phyloP scores from a whole-genome alignment of 306 rosid genomes.

The Trifolium subterraneum region DNA sequence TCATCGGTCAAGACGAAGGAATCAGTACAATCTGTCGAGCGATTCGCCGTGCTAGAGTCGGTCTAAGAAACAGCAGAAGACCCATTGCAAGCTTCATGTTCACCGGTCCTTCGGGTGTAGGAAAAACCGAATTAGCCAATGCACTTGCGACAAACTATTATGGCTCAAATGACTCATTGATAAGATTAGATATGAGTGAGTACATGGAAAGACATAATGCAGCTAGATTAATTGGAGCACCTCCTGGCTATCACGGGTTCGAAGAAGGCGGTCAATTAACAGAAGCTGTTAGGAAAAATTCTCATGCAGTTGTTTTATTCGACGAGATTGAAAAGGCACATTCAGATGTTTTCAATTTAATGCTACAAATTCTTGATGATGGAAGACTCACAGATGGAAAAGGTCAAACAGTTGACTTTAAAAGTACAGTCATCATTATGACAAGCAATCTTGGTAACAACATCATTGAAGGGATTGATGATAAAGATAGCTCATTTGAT shows the following conservation, averaged over 20 bases:
- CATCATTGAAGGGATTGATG: conserved; percentile 5
- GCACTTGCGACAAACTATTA: conserved; percentile 6
- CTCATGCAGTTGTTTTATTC: conserved; percentile 10
- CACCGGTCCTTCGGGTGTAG: conserved; percentile 30
- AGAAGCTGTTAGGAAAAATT: conserved; percentile 1
- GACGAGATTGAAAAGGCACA: conserved; percentile 55
- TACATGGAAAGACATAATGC: neutral
- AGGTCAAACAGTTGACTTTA: conserved; percentile 20
- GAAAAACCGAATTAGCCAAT: conserved; percentile 17
- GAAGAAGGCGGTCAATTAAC: conserved; percentile 14
- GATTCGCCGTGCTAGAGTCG: conserved; percentile 24
- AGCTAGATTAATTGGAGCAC: conserved; percentile 14
- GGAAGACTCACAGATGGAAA: conserved; percentile 25
- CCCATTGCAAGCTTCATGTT: conserved; percentile 44
- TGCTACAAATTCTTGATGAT: conserved; percentile 24
- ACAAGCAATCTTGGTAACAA: conserved; percentile 18
- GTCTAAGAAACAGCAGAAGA: conserved; percentile 37
- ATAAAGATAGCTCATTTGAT: neutral
- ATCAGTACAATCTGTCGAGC: conserved; percentile 34
- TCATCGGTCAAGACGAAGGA: conserved; percentile 40
- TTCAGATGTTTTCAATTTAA: conserved; percentile 11
- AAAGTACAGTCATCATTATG: neutral
- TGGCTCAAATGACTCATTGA: conserved; percentile 13
- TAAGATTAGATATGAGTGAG: conserved; percentile 27
- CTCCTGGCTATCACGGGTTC: conserved; percentile 1